Conservation (phyloP, 495 filamentous ascomycete genomes). For the Trichoderma orchidacearum region DNA sequence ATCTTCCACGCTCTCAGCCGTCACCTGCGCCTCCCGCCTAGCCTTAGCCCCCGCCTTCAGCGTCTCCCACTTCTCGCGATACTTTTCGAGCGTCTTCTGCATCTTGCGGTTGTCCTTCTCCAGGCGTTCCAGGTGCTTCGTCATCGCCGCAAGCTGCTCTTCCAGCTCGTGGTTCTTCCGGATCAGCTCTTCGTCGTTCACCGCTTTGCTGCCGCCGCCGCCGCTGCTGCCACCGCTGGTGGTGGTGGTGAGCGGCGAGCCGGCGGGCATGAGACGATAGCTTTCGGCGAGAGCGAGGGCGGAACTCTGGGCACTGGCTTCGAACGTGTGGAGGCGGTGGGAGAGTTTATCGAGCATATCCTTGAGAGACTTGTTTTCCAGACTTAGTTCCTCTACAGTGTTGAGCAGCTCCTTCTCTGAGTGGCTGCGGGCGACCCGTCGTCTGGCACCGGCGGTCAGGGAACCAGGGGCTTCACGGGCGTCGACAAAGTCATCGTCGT, state of each 20-base stretch:
- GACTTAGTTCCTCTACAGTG: constrained; percentile 66
- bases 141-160: constrained; percentile 31
- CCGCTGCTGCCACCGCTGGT: constrained; percentile 10
- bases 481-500: constrained; percentile 78
- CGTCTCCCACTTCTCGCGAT: constrained; percentile 70
- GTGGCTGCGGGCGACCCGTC: constrained; percentile 13
- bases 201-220: constrained; percentile 2
- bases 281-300: constrained; percentile 71
- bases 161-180: constrained; percentile 43
- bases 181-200: constrained; percentile 17
- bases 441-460: constrained; percentile 17
- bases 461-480: constrained; percentile 53
- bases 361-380: constrained; percentile 68
- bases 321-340: constrained; percentile 69
- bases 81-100: constrained; percentile 47
- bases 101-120: constrained; percentile 59
- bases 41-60: constrained; percentile 73
- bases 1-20: constrained; percentile 5
- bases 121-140: constrained; percentile 42
- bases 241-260: constrained; percentile 20
- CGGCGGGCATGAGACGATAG: constrained; percentile 48
- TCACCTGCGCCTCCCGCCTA: constrained; percentile 31
- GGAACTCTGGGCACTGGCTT: constrained; percentile 69
- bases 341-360: constrained; percentile 64
- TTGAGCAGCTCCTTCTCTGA: constrained; percentile 29